phyloP scores from a whole-genome alignment of 352 stramenopile genomes.

The Detonula confervacea region DNA sequence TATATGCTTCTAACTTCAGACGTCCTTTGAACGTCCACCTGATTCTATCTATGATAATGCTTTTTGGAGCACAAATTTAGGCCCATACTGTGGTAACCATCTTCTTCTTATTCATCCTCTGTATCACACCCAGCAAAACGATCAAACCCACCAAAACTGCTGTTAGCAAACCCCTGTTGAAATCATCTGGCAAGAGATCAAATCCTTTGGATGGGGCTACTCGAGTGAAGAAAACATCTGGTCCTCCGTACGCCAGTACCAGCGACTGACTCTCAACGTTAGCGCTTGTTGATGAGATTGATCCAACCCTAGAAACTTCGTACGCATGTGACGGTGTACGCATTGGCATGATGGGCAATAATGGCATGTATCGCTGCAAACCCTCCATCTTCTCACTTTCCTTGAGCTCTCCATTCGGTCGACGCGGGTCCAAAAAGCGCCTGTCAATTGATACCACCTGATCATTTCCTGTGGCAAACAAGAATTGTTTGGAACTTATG shows the following conservation, averaged over 20 bases:
- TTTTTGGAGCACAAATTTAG: too few species aligned
- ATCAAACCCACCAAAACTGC: conserved; percentile 90
- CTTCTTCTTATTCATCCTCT: conserved; percentile 62
- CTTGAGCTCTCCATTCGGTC: conserved; percentile 91
- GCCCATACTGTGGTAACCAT: conserved; percentile 47
- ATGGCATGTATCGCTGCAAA: conserved; percentile 87
- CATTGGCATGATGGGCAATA: conserved; percentile 89
- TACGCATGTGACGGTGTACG: conserved; percentile 92
- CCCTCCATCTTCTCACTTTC: conserved; percentile 81
- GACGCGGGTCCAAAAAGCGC: conserved; percentile 92
- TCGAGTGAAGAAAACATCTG: conserved; percentile 94
- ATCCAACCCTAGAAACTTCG: conserved; percentile 82
- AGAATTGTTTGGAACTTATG: conserved; percentile 93
- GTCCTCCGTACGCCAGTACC: conserved; percentile 90
- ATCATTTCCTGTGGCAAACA: conserved; percentile 89
- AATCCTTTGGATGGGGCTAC: conserved; percentile 94
- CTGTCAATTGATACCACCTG: conserved; percentile 93
- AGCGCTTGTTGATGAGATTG: conserved; percentile 79
- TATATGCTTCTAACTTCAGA: too few species aligned
- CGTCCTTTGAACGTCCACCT: too few species aligned
- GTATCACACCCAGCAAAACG: conserved; percentile 56
- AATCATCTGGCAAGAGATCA: conserved; percentile 94
- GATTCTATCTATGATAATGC: too few species aligned
- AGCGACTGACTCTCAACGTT: conserved; percentile 95
- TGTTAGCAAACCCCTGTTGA: conserved; percentile 93